Percentiles rank a stretch among this genome's conserved stretches.
phyloP scores from a whole-genome alignment of 2,329 filamentous ascomycete species.

The Escovopsis sp. region DNA sequence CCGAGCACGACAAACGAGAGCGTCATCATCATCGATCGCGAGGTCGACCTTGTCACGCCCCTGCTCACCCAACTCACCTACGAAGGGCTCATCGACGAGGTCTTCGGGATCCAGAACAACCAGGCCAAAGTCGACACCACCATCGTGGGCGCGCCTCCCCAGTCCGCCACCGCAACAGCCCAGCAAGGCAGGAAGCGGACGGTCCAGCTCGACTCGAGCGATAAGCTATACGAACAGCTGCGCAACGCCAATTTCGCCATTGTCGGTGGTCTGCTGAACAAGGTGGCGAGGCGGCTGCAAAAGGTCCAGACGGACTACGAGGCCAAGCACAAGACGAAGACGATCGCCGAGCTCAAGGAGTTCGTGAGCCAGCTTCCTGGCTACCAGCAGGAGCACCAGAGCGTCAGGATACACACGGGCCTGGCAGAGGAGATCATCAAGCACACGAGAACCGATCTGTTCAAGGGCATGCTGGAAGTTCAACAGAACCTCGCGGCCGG shows the following conservation, averaged over 20 bases:
- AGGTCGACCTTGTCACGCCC: slow-evolving; percentile 84
- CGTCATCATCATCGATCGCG: slow-evolving; percentile 86
- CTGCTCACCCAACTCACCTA: slow-evolving; percentile 93
- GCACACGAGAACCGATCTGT: slow-evolving; percentile 75
- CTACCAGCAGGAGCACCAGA: slow-evolving; percentile 87
- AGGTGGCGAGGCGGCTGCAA: slow-evolving; percentile 74
- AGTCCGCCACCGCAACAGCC: slow-evolving; percentile 40
- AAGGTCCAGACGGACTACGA: slow-evolving; percentile 77
- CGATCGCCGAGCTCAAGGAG: slow-evolving; percentile 78
- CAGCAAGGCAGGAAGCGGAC: slow-evolving; percentile 61
- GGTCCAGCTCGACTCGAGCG: slow-evolving; percentile 74
- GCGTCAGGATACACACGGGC: slow-evolving; percentile 80
- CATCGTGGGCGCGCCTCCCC: slow-evolving; percentile 62
- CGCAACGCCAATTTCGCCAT: slow-evolving; percentile 92
- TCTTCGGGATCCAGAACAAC: slow-evolving; percentile 83
- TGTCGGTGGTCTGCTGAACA: slow-evolving; percentile 77
- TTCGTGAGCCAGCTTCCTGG: slow-evolving; percentile 89
- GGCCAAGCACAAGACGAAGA: slow-evolving; percentile 75
- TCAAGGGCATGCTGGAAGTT: slow-evolving; percentile 77
- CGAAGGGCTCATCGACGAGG: slow-evolving; percentile 87
- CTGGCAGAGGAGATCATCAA: slow-evolving; percentile 94
- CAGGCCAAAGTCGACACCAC: slow-evolving; percentile 87
- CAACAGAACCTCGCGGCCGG: slow-evolving; percentile 92
- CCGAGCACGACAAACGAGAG: slow-evolving; percentile 83
- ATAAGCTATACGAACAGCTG: slow-evolving; percentile 76